A percentile compares a stretch with the other conserved stretches of the same genome.
Evolutionary conservation across 2,329 filamentous ascomycete genomes (phyloP).

Genomic region (Sarocladium kiliense): DNA sequence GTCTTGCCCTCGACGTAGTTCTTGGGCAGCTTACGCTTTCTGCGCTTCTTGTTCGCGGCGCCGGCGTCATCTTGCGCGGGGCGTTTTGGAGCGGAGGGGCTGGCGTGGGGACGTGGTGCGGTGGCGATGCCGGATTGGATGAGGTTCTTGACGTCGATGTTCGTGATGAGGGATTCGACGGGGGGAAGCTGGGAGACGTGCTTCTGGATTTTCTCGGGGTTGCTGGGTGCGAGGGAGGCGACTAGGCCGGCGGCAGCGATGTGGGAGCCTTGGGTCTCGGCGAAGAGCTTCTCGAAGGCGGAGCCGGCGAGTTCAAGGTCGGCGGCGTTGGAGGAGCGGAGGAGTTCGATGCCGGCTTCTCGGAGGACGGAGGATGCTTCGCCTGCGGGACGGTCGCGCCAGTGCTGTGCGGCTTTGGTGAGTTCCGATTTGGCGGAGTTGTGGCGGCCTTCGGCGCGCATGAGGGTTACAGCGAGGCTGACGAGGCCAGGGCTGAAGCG

Average conservation of each 20-base stretch:
- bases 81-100: slow-evolving; percentile 39
- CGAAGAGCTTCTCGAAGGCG: slow-evolving; percentile 71
- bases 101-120: slow-evolving; percentile 22
- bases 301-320: slow-evolving; percentile 67
- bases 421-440: slow-evolving; percentile 68
- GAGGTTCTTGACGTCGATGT: slow-evolving; percentile 57
- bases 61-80: slow-evolving; percentile 29
- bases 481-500: slow-evolving; percentile 83
- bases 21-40: slow-evolving; percentile 62
- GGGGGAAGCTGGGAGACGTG: slow-evolving; percentile 55
- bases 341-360: slow-evolving; percentile 76
- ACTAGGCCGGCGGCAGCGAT: slow-evolving; percentile 78
- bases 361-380: slow-evolving; percentile 62
- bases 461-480: slow-evolving; percentile 73
- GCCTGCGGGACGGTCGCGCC: slow-evolving; percentile 55
- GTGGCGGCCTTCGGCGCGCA: slow-evolving; percentile 69
- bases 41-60: slow-evolving; percentile 50
- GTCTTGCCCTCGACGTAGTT: slow-evolving; percentile 72
- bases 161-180: slow-evolving; percentile 55
- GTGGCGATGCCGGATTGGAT: slow-evolving; percentile 58
- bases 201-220: slow-evolving; percentile 49
- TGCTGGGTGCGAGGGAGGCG: slow-evolving; percentile 66
- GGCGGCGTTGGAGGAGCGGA: slow-evolving; percentile 65
- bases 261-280: slow-evolving; percentile 60
- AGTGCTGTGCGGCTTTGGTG: slow-evolving; percentile 74